A percentile compares a stretch with the other conserved stretches of the same genome.
Conservation (phyloP, 306 rosid species). For the Trifolium subterraneum region DNA sequence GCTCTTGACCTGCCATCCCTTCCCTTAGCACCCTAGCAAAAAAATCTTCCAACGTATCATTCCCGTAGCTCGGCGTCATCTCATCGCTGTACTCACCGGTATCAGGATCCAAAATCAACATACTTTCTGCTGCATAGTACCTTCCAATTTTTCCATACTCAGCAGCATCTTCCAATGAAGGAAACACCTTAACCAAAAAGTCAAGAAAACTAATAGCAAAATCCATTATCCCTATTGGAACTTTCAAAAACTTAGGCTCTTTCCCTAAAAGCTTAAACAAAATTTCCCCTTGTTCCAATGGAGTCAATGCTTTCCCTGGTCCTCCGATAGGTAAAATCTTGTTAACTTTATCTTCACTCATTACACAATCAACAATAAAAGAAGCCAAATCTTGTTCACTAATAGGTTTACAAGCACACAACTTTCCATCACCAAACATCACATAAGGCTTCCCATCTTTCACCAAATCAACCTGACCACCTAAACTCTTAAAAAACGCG, state of each 20-base stretch:
- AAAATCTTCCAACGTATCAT: constrained; percentile 88
- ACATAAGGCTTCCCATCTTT: constrained; percentile 99
- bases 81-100: constrained; percentile 89
- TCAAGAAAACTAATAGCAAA: constrained; percentile 82
- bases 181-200: constrained; percentile 74
- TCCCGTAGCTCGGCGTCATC: constrained; percentile 92
- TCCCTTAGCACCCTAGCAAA: constrained; percentile 81
- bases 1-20: constrained; percentile 97
- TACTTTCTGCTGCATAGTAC: constrained; percentile 96
- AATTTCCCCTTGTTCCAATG: constrained; percentile 91
- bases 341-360: constrained; percentile 70
- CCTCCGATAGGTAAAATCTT: constrained; percentile 85
- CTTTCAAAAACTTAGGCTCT: constrained; percentile 87
- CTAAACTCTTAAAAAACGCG: constrained; percentile 95
- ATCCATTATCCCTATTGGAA: constrained; percentile 95
- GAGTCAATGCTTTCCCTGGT: constrained; percentile 88
- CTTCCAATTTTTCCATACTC: constrained; percentile 97
- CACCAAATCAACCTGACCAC: constrained; percentile 97
- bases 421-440: constrained; percentile 96
- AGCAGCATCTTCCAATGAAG: constrained; percentile 87
- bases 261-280: constrained; percentile 78
- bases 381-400: constrained; percentile 92
- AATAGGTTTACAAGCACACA: constrained; percentile 95
- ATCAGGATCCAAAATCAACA: constrained; percentile 86
- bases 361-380: constrained; percentile 82